Evolutionary conservation across 2,329 filamentous ascomycete genomes (phyloP).

Genomic region (Mycosphaerelloides madeirae): DNA sequence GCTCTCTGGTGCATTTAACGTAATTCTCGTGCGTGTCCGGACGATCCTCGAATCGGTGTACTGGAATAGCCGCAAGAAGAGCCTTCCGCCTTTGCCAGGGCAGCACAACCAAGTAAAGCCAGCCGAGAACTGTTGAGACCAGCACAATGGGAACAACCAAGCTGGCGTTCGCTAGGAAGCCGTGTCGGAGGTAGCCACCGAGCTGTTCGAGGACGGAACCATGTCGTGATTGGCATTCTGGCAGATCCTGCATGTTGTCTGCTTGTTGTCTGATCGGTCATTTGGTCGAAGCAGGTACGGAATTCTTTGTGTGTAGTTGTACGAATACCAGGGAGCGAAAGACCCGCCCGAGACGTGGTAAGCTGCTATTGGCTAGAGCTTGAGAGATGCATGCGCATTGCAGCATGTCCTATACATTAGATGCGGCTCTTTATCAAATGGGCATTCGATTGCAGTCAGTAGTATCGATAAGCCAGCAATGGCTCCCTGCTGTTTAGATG

Average conservation of each 20-base stretch:
- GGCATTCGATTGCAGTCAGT: too few species aligned
- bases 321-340: neutral
- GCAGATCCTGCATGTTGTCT: neutral
- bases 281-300: neutral
- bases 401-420: too few species aligned
- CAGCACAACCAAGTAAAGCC: neutral
- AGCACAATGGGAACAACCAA: too few species aligned
- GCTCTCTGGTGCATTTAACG: constrained; percentile 9
- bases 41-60: constrained; percentile 8
- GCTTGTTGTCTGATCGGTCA: neutral
- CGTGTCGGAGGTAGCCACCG: too few species aligned
- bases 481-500: too few species aligned
- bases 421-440: too few species aligned
- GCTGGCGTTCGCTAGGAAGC: too few species aligned
- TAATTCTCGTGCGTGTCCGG: constrained; percentile 11
- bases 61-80: neutral
- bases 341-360: neutral
- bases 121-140: neutral
- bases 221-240: neutral
- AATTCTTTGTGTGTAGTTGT: neutral
- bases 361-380: neutral
- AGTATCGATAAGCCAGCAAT: too few species aligned
- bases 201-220: too few species aligned
- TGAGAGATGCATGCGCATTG: constrained; percentile 6
- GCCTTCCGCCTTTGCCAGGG: neutral